These are phyloP conservation scores for Ophiocordyceps sinensis DNA, from an alignment of 2,329 filamentous ascomycete genomes.

Conservation along the genomic window DNA sequence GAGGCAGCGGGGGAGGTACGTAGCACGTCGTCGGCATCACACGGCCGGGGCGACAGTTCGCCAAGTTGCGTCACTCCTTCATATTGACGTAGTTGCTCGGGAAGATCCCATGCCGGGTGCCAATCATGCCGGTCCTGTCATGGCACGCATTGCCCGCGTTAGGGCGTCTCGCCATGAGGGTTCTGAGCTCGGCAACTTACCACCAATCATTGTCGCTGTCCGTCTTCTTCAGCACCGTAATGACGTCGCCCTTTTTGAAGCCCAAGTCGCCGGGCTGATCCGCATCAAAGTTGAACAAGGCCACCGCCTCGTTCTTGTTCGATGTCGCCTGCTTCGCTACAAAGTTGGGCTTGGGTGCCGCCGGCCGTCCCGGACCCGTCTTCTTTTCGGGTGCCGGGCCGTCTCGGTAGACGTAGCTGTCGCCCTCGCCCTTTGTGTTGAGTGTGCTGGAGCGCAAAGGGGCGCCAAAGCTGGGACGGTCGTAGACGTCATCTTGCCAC, in stretches of 20 bases:
- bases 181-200: slow-evolving; percentile 30
- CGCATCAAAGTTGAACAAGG: slow-evolving; percentile 85
- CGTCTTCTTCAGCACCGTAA: slow-evolving; percentile 88
- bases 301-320: slow-evolving; percentile 70
- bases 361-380: slow-evolving; percentile 58
- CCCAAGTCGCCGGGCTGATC: slow-evolving; percentile 85
- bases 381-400: slow-evolving; percentile 21
- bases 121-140: slow-evolving; percentile 72
- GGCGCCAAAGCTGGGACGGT: slow-evolving; percentile 33
- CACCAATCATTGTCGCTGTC: slow-evolving; percentile 95
- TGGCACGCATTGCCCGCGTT: no score
- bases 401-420: slow-evolving; percentile 42
- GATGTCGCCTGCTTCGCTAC: slow-evolving; percentile 37
- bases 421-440: slow-evolving; percentile 24
- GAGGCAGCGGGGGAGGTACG: no score
- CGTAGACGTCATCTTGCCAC: slow-evolving; percentile 65
- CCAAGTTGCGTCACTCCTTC: slow-evolving; percentile 28
- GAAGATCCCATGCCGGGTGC: slow-evolving; percentile 78
- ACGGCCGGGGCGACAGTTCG: no score
- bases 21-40: not conserved
- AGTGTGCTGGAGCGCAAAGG: slow-evolving; percentile 37
- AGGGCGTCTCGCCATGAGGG: not conserved
- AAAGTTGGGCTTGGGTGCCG: slow-evolving; percentile 83
- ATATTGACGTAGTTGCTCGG: slow-evolving; percentile 68
- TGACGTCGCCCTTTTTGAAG: slow-evolving; percentile 95